These are phyloP conservation scores for Mycena maculata DNA, from an alignment of 768 basidiomycete genomes.

Conservation along the genomic window DNA sequence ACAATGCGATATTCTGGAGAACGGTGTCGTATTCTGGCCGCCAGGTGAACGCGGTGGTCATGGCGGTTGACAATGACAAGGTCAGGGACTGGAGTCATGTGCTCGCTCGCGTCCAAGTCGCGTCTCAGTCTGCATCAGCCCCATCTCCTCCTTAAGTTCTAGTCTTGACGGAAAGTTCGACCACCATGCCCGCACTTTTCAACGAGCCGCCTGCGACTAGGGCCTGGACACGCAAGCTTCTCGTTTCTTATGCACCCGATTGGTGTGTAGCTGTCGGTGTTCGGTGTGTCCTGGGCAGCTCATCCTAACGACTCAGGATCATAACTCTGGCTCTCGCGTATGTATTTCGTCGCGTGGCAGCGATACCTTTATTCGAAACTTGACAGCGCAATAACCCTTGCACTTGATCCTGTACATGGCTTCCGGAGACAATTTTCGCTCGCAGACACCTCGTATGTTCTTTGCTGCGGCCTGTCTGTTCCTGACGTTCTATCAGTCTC, in stretches of 20 bases:
- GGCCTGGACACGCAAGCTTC: conserved; percentile 53
- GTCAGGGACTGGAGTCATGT: not conserved
- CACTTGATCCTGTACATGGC: conserved; percentile 73
- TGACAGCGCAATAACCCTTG: conserved; percentile 69
- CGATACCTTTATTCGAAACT: not conserved
- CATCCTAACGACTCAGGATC: conserved; percentile 59
- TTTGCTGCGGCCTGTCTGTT: conserved; percentile 1
- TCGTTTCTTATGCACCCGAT: conserved; percentile 79
- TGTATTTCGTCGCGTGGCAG: conserved; percentile 42
- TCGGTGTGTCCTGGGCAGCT: not conserved
- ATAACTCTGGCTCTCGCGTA: conserved; percentile 77
- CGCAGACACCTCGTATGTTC: conserved; percentile 76
- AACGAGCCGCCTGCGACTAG: conserved; percentile 29
- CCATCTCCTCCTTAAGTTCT: too few species aligned
- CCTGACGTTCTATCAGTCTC: conserved; percentile 47
- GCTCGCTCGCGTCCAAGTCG: conserved; percentile 2
- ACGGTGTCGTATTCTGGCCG: conserved; percentile 66
- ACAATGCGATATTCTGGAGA: conserved; percentile 71
- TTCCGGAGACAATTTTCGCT: conserved; percentile 85
- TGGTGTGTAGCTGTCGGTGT: conserved; percentile 60
- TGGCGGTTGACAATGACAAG: not conserved
- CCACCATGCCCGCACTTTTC: conserved; percentile 10
- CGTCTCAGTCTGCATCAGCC: too few species aligned
- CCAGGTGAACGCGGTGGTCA: conserved; percentile 28
- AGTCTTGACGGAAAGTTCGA: too few species aligned